phyloP scores from a whole-genome alignment of 2,329 filamentous ascomycete genomes.

The Neofusicoccum laricinum region DNA sequence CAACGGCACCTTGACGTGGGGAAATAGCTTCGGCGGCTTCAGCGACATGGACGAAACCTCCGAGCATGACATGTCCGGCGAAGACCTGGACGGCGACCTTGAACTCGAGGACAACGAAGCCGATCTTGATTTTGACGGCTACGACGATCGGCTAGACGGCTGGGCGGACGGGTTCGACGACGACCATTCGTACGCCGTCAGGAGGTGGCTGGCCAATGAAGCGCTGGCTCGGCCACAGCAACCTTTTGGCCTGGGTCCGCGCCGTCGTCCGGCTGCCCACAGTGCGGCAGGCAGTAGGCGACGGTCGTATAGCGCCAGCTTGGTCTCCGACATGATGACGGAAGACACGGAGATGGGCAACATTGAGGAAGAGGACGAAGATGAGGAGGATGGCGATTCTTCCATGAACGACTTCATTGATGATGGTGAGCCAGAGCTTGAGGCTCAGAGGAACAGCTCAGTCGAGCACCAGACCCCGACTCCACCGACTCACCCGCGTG shows the following conservation, averaged over 20 bases:
- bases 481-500: slow-evolving; percentile 24
- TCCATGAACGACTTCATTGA: slow-evolving; percentile 43
- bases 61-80: slow-evolving; percentile 22
- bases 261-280: slow-evolving; percentile 36
- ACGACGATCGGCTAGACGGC: slow-evolving; percentile 30
- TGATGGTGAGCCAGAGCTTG: slow-evolving; percentile 27
- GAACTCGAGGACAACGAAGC: slow-evolving; percentile 36
- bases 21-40: slow-evolving; percentile 32
- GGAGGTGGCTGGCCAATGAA: slow-evolving; percentile 27
- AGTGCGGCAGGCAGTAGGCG: slow-evolving; percentile 39
- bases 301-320: slow-evolving; percentile 39
- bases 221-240: slow-evolving; percentile 30
- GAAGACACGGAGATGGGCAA: slow-evolving; percentile 40
- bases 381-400: slow-evolving; percentile 37
- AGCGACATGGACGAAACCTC: slow-evolving; percentile 46
- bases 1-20: slow-evolving; percentile 40
- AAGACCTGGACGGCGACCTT: slow-evolving; percentile 34
- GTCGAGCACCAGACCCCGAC: slow-evolving; percentile 31
- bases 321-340: slow-evolving; percentile 37
- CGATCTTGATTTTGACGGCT: slow-evolving; percentile 24
- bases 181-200: slow-evolving; percentile 19
- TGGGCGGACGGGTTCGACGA: slow-evolving; percentile 31
- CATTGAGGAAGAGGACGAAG: slow-evolving; percentile 43
- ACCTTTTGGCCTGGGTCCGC: slow-evolving; percentile 24
- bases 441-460: slow-evolving; percentile 29